Percentiles rank a stretch among this genome's conserved stretches.
Evolutionary conservation across 2,329 filamentous ascomycete species (phyloP).

Genomic region (Neodidymelliopsis sp.): DNA sequence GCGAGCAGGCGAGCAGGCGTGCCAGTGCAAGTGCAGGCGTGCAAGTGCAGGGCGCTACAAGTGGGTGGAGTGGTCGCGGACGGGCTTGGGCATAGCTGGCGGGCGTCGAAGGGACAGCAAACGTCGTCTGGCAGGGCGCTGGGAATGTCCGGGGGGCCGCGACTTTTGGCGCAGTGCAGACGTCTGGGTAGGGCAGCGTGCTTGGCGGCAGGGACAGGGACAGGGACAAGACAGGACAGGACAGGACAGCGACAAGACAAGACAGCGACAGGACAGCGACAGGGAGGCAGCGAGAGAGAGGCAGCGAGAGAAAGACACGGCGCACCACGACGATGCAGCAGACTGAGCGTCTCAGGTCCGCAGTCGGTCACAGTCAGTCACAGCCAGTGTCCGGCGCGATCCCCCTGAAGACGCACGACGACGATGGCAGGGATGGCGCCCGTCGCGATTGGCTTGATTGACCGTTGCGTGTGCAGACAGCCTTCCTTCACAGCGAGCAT

Average conservation of each 20-base stretch:
- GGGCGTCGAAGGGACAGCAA: background rate
- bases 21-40: no score
- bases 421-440: constrained; percentile 15
- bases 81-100: constrained; percentile 10
- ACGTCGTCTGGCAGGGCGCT: constrained; percentile 1
- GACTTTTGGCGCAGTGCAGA: constrained; percentile 12
- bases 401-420: constrained; percentile 16
- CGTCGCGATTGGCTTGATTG: constrained; percentile 7
- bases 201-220: constrained; percentile 3
- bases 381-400: constrained; percentile 5
- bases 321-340: no score
- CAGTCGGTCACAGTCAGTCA: background rate
- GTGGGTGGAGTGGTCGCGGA: background rate
- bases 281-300: background rate
- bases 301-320: background rate
- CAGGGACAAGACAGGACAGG: constrained; percentile 7
- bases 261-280: background rate
- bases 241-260: background rate
- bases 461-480: no score
- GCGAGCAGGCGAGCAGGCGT: constrained; percentile 4
- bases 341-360: constrained; percentile 6
- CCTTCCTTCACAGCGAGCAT: constrained; percentile 11
- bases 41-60: constrained; percentile 2
- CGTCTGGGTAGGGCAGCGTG: constrained; percentile 2
- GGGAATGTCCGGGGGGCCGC: constrained; percentile 6